Percentiles rank a stretch among this genome's conserved stretches.
Evolutionary conservation across 306 rosid genomes (phyloP).

Genomic region (Dryas drummondii): DNA sequence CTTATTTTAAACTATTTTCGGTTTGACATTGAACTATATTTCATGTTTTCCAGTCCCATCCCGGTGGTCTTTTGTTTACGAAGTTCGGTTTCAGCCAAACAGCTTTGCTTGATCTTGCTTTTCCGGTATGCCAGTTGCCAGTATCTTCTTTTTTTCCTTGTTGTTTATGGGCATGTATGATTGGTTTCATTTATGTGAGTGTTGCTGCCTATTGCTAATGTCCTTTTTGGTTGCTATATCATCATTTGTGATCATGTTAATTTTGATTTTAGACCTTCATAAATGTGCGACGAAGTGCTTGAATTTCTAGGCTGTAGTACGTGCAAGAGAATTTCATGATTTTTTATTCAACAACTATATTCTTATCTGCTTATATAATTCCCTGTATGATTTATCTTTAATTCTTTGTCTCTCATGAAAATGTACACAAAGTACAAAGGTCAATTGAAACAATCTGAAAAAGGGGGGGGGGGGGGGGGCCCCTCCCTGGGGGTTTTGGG

Average conservation of each 20-base stretch:
- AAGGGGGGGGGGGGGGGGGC: too few species aligned
- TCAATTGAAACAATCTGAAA: too few species aligned
- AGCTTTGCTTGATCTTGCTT: constrained; percentile 93
- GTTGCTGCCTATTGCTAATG: neutral
- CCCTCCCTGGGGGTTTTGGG: too few species aligned
- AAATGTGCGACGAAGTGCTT: neutral
- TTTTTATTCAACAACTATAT: neutral
- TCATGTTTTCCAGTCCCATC: constrained; percentile 58
- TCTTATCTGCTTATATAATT: neutral
- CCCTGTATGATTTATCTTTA: neutral
- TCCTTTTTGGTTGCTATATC: neutral
- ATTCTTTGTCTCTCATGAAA: too few species aligned
- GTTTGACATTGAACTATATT: constrained; percentile 13
- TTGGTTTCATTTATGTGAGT: neutral
- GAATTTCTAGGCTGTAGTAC: neutral
- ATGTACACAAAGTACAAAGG: too few species aligned
- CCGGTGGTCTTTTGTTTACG: constrained; percentile 82
- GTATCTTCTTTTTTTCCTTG: neutral
- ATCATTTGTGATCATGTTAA: neutral
- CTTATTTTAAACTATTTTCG: constrained; percentile 1
- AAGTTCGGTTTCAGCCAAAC: constrained; percentile 89
- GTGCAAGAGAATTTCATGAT: neutral
- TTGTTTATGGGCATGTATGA: neutral
- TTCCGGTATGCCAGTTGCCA: constrained; percentile 61
- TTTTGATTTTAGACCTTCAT: neutral